Evolutionary conservation across 2,329 filamentous ascomycete species (phyloP), one percentile per base, ranked within the genome.

Genomic region (Aspergillus pseudotamarii): DNA sequence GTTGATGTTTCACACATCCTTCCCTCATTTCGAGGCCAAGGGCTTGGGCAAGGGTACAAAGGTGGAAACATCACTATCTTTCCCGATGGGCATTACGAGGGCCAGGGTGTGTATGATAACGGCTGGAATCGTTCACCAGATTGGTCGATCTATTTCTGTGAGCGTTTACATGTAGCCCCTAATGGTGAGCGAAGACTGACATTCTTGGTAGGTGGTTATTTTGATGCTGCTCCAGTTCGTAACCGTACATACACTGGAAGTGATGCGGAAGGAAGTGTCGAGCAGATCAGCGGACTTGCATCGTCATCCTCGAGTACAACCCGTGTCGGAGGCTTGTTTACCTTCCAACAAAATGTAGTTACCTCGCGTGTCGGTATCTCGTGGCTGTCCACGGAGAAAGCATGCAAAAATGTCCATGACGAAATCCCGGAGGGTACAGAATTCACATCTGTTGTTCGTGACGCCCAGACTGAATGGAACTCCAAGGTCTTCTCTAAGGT

Each of bases 1-100:
- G 85, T 89, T 6, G 88, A 91, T 71, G 86, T 90, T 9, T 89
- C 87, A 1, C 88, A 91, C 71, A 84, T 87, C n/a, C 76, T 91
- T 45, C 83, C 86, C 2, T 89, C 87, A 2, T 89, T 84, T 61
- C 81, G 88, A 41, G 86, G 86, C 0, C 80, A 86, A 66, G 85
- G 86, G 0, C 80, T 88, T 38, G 84, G 85, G n/a, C 88, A 91
- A 72, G 80, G 82, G 41, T 91, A 89, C 69, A 79, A 86, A 6
- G 84, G 84, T n/a, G 88, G 88, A 0, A 82, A 81, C 51, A 85
- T 91, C 34, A 78, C 77, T 1, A 79, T 89, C 2, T 75, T 77
- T n/a, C 69, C 73, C 0, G 82, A 85, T 46, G 80, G 82, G 0
- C 83, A 82, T 60, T 91, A 90, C 67, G 83, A 84, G 53, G 88